These are phyloP conservation scores for Prosopis cineraria DNA, from an alignment of 306 rosid species.

Conservation along the genomic window DNA sequence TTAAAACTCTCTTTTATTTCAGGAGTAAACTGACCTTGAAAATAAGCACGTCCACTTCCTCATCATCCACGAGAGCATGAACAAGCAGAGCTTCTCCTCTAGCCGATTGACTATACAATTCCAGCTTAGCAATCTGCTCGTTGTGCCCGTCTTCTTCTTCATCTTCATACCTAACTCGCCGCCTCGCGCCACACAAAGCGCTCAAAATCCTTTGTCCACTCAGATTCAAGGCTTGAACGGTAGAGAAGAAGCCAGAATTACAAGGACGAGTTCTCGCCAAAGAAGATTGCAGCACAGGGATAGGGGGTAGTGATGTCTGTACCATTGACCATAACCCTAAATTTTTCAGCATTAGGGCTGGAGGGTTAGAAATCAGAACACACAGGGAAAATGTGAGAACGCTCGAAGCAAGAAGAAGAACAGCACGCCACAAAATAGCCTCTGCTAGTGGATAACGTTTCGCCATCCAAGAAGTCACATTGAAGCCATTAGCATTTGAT, in stretches of 20 bases:
- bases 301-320: constrained; percentile 23
- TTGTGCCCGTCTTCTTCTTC: constrained; percentile 58
- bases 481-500: too few relatives aligned
- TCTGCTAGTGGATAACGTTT: background rate
- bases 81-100: constrained; percentile 76
- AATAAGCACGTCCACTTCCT: constrained; percentile 70
- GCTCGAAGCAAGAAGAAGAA: background rate
- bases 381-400: background rate
- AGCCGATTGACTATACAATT: constrained; percentile 62
- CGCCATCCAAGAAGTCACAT: background rate
- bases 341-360: constrained; percentile 15
- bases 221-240: constrained; percentile 17
- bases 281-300: constrained; percentile 32
- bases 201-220: constrained; percentile 23
- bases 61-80: constrained; percentile 63
- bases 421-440: background rate
- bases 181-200: constrained; percentile 47
- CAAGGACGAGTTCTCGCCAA: background rate
- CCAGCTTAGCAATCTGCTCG: constrained; percentile 66
- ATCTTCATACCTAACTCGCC: constrained; percentile 58
- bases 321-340: constrained; percentile 22
- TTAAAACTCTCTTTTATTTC: background rate
- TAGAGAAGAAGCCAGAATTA: constrained; percentile 11
- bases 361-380: background rate
- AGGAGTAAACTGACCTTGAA: constrained; percentile 63